Evolutionary conservation across 2,329 filamentous ascomycete genomes (phyloP).

Genomic region (Chaetomium strumarium): DNA sequence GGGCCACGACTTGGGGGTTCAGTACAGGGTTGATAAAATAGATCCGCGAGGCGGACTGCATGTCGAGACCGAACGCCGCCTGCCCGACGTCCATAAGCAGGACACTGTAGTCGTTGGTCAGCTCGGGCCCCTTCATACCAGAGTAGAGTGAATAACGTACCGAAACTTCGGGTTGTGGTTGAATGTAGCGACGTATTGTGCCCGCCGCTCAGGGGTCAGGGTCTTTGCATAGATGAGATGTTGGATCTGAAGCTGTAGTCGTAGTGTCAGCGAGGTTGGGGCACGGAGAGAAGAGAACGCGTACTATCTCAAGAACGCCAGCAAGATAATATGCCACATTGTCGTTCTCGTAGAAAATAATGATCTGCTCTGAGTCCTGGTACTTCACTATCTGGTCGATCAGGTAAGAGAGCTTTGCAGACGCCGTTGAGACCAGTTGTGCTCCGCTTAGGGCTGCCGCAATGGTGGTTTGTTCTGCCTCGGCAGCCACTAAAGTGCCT

Average conservation of each 20-base stretch:
- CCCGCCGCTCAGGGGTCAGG: slow-evolving; percentile 55
- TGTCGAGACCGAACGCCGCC: slow-evolving; percentile 81
- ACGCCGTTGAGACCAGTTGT: slow-evolving; percentile 70
- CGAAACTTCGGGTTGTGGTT: slow-evolving; percentile 61
- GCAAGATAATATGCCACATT: slow-evolving; percentile 84
- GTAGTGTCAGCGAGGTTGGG: slow-evolving; percentile 3
- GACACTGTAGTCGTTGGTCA: slow-evolving; percentile 47
- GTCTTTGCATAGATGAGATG: slow-evolving; percentile 63
- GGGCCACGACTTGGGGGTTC: slow-evolving; percentile 77
- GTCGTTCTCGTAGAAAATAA: slow-evolving; percentile 87
- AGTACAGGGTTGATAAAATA: slow-evolving; percentile 88
- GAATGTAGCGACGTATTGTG: slow-evolving; percentile 74
- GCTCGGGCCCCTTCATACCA: neutral
- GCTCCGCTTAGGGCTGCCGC: slow-evolving; percentile 51
- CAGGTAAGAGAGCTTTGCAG: slow-evolving; percentile 82
- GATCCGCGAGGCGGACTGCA: slow-evolving; percentile 74
- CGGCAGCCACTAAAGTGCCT: slow-evolving; percentile 20
- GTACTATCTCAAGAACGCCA: slow-evolving; percentile 67
- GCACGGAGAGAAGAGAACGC: slow-evolving; percentile 22
- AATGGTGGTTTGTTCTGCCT: slow-evolving; percentile 21
- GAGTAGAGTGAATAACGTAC: slow-evolving; percentile 23
- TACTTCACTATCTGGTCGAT: slow-evolving; percentile 65
- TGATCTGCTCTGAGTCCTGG: slow-evolving; percentile 71
- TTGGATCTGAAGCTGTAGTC: slow-evolving; percentile 46
- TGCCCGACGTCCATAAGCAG: slow-evolving; percentile 88